Evolutionary conservation across 495 filamentous ascomycete genomes (phyloP).

Genomic region (Aspergillus diversus): DNA sequence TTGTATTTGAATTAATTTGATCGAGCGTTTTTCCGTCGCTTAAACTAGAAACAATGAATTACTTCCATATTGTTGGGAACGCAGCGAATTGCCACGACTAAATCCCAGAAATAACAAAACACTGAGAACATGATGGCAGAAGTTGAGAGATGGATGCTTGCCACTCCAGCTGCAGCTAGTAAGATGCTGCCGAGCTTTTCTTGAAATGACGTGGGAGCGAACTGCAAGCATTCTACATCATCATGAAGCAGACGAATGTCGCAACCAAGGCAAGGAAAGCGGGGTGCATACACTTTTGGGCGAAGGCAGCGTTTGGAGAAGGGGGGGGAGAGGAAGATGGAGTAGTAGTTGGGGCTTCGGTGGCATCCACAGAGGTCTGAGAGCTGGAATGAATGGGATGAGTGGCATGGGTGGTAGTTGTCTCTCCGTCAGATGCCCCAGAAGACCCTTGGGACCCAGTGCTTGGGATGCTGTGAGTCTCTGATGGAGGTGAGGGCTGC

Average conservation of each 20-base stretch:
- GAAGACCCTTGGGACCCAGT: conserved; percentile 8
- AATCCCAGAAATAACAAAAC: conserved; percentile 9
- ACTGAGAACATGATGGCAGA: conserved; percentile 5
- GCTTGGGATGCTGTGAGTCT: conserved; percentile 3
- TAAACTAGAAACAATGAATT: conserved; percentile 15
- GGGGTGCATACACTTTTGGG: conserved; percentile 4
- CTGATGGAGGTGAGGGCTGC: conserved; percentile 10
- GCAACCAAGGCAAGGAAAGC: conserved; percentile 12
- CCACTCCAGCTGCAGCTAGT: not conserved
- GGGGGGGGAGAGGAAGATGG: conserved; percentile 13
- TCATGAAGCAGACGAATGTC: conserved; percentile 16
- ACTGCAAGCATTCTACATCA: conserved; percentile 4
- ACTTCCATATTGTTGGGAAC: conserved; percentile 14
- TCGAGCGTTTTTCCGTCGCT: conserved; percentile 9
- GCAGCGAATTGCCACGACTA: conserved; percentile 5
- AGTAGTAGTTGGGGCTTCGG: conserved; percentile 14
- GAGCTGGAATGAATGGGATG: not conserved
- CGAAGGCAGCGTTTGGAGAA: conserved; percentile 12
- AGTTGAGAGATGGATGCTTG: not conserved
- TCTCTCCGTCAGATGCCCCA: conserved; percentile 12
- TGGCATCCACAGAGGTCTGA: conserved; percentile 10
- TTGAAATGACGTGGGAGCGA: not conserved
- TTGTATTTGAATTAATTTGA: conserved; percentile 19
- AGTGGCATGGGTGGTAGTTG: conserved; percentile 1
- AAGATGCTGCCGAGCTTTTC: not conserved